A percentile compares a stretch with the other conserved stretches of the same genome.
Evolutionary conservation across 495 filamentous ascomycete genomes (phyloP).

Genomic region (Corynascus novoguineensis): DNA sequence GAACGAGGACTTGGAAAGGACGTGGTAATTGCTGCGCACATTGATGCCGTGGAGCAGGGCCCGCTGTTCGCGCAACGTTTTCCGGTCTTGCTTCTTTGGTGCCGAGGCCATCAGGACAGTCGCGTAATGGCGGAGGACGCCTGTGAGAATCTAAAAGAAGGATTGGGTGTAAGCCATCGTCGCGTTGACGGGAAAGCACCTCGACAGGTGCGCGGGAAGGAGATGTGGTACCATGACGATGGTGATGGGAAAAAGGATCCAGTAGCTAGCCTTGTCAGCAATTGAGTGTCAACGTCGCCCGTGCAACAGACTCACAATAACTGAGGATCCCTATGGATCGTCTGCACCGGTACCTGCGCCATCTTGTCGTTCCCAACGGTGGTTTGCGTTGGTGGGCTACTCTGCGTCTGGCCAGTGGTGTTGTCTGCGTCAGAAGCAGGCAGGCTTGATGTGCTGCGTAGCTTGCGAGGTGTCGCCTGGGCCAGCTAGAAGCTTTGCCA

Average conservation of each 20-base stretch:
- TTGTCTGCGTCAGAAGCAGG: not conserved
- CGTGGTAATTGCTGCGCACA: constrained; percentile 70
- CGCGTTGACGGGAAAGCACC: not conserved
- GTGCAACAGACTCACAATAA: constrained; percentile 63
- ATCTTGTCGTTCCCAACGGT: constrained; percentile 44
- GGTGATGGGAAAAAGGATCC: constrained; percentile 96
- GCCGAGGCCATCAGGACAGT: constrained; percentile 79
- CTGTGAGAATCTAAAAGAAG: constrained; percentile 72
- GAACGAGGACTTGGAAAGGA: constrained; percentile 71
- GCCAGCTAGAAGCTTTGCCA: constrained; percentile 12
- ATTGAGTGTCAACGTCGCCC: not conserved
- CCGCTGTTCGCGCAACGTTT: constrained; percentile 78
- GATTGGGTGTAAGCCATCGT: constrained; percentile 2
- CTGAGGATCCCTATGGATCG: constrained; percentile 97
- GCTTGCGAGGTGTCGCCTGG: constrained; percentile 5
- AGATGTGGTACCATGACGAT: constrained; percentile 77
- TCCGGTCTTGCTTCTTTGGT: constrained; percentile 74
- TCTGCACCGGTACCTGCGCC: constrained; percentile 83
- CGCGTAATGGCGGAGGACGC: constrained; percentile 92
- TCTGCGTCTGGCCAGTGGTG: not conserved
- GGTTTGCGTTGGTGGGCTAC: constrained; percentile 1
- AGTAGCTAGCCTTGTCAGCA: constrained; percentile 59
- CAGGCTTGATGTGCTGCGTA: no score
- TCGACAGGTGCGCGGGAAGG: not conserved
- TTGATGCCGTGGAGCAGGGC: constrained; percentile 79